phyloP scores from a whole-genome alignment of 495 filamentous ascomycete species.

The Lophiotrema nucula region DNA sequence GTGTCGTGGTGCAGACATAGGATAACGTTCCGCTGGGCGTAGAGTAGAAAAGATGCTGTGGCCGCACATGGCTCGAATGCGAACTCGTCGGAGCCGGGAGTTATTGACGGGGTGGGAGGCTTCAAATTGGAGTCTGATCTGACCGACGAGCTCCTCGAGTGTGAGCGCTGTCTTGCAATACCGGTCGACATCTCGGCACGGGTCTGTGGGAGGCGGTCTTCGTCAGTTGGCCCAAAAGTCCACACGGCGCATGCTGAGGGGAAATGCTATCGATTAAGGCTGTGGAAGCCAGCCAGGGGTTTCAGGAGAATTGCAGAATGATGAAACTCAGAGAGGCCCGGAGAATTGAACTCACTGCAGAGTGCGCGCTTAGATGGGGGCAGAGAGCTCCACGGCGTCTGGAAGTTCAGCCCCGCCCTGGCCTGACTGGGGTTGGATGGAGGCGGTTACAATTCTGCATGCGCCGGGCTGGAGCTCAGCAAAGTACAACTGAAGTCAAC shows the following conservation, averaged over 20 bases:
- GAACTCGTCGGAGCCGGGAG: slow-evolving; percentile 54
- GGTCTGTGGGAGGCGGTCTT: slow-evolving; percentile 13
- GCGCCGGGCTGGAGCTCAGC: slow-evolving; percentile 29
- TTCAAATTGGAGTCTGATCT: slow-evolving; percentile 44
- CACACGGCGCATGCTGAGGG: slow-evolving; percentile 23
- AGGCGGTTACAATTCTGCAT: slow-evolving; percentile 32
- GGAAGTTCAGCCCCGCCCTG: slow-evolving; percentile 34
- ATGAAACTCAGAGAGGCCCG: slow-evolving; percentile 29
- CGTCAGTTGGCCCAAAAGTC: slow-evolving; percentile 22
- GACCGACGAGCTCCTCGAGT: slow-evolving; percentile 56
- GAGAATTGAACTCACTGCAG: slow-evolving; percentile 31
- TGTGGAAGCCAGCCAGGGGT: slow-evolving; percentile 22
- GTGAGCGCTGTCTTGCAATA: slow-evolving; percentile 51
- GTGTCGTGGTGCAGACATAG: slow-evolving; percentile 89
- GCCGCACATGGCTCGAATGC: slow-evolving; percentile 82
- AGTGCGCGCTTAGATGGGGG: slow-evolving; percentile 34
- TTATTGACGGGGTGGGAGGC: slow-evolving; percentile 50
- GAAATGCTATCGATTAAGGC: slow-evolving; percentile 28
- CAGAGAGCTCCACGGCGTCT: slow-evolving; percentile 25
- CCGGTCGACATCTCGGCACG: slow-evolving; percentile 31
- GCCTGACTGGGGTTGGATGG: slow-evolving; percentile 27
- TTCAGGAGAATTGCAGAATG: slow-evolving; percentile 18
- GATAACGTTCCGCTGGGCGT: slow-evolving; percentile 74
- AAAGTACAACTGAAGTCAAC: slow-evolving; percentile 27
- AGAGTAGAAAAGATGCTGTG: slow-evolving; percentile 82